These are phyloP conservation scores for Akanthomyces muscarius DNA, from an alignment of 2,329 filamentous ascomycete genomes.

Conservation along the genomic window DNA sequence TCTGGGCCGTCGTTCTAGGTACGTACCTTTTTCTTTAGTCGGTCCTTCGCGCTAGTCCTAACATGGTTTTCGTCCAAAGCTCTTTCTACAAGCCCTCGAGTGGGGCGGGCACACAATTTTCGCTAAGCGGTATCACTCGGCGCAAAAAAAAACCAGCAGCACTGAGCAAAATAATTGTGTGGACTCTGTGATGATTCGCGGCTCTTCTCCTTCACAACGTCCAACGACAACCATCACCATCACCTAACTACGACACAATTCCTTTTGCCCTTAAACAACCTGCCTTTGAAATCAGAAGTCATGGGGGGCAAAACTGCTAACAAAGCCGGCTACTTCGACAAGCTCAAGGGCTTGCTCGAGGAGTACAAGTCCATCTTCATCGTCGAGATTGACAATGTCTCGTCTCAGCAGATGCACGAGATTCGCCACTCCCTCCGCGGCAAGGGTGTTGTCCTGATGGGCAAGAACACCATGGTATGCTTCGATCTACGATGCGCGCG, in stretches of 20 bases:
- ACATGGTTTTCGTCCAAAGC: not conserved
- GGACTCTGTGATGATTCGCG: not conserved
- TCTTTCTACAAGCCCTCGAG: constrained; percentile 8
- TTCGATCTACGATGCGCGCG: constrained; percentile 22
- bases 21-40: not conserved
- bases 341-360: constrained; percentile 96
- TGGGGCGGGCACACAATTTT: constrained; percentile 14
- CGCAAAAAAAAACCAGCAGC: constrained; percentile 4
- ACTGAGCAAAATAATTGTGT: constrained; percentile 4
- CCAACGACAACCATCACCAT: constrained; percentile 10
- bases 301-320: constrained; percentile 96
- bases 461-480: constrained; percentile 99
- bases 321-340: constrained; percentile 98
- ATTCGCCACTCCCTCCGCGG: constrained; percentile 89
- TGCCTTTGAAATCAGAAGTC: constrained; percentile 94
- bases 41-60: not conserved
- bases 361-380: constrained; percentile 98
- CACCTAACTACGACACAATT: constrained; percentile 12
- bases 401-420: constrained; percentile 99
- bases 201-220: constrained; percentile 9
- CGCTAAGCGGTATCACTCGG: constrained; percentile 3
- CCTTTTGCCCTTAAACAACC: constrained; percentile 90
- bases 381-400: constrained; percentile 98
- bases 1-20: not conserved
- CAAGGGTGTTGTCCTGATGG: constrained; percentile 95